Evolutionary conservation across 1,284 basidiomycete species (phyloP).

Genomic region (Trametes versicolor): DNA sequence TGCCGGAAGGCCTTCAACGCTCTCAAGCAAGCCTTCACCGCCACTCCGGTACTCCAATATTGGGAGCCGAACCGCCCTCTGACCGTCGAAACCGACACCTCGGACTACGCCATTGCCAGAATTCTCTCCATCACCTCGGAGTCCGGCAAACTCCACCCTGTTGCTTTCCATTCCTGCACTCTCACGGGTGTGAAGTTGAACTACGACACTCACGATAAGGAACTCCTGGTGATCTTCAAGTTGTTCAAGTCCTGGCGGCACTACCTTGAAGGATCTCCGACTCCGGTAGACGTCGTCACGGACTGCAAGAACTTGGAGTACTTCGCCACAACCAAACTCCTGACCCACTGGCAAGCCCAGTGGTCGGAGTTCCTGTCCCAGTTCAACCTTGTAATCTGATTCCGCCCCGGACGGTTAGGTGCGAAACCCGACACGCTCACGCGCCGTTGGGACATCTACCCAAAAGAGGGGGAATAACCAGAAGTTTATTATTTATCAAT

Average conservation of each 20-base stretch:
- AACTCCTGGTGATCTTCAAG: conserved; percentile 46
- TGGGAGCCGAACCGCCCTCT: conserved; percentile 34
- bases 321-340: conserved; percentile 23
- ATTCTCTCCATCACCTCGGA: conserved; percentile 43
- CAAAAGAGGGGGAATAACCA: conserved; percentile 35
- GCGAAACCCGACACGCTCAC: conserved; percentile 27
- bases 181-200: conserved; percentile 45
- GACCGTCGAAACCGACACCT: conserved; percentile 34
- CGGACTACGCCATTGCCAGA: conserved; percentile 36
- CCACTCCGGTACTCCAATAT: conserved; percentile 33
- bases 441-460: conserved; percentile 25
- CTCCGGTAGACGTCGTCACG: conserved; percentile 16
- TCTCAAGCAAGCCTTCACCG: conserved; percentile 15
- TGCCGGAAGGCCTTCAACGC: conserved; percentile 16
- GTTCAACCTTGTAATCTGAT: conserved; percentile 28
- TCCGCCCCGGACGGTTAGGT: conserved; percentile 24
- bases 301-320: conserved; percentile 22
- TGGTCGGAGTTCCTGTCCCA: conserved; percentile 31
- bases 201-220: conserved; percentile 48
- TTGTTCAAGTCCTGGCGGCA: conserved; percentile 43
- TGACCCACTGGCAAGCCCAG: conserved; percentile 28
- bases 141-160: conserved; percentile 15
- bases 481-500: too few relatives aligned
- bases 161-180: conserved; percentile 39
- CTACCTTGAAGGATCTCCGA: conserved; percentile 31